Percentiles rank a stretch among this genome's conserved stretches.
These are phyloP conservation scores for Myxozyma mucilagina DNA, from an alignment of 805 yeast genomes.

Conservation along the genomic window DNA sequence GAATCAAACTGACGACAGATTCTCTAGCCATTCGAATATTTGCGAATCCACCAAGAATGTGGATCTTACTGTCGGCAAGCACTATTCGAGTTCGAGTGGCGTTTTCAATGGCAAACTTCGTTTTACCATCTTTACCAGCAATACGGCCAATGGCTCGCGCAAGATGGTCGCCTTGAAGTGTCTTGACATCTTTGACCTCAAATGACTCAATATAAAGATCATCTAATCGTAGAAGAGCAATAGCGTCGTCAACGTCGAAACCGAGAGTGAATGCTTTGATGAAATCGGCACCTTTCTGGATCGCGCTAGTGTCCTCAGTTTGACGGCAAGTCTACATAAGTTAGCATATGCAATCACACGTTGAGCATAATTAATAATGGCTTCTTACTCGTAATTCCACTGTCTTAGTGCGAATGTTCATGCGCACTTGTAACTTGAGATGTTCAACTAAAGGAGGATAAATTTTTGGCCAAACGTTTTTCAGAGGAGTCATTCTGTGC, in stretches of 20 bases:
- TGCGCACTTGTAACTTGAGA: slow-evolving; percentile 89
- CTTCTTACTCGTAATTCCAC: slow-evolving; percentile 58
- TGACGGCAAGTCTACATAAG: slow-evolving; percentile 57
- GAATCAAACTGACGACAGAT: slow-evolving; percentile 87
- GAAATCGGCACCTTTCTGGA: slow-evolving; percentile 98
- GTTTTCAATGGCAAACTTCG: slow-evolving; percentile 97
- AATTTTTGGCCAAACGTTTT: slow-evolving; percentile 86
- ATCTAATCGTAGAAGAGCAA: slow-evolving; percentile 89
- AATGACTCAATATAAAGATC: slow-evolving; percentile 96
- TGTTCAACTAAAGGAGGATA: slow-evolving; percentile 96
- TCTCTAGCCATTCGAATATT: slow-evolving; percentile 99
- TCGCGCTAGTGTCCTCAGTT: slow-evolving; percentile 89
- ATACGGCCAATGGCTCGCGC: slow-evolving; percentile 99
- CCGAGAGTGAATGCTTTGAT: slow-evolving; percentile 94
- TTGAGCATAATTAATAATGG: neutral
- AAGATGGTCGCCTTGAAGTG: slow-evolving; percentile 91
- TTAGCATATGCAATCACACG: slow-evolving; percentile 40
- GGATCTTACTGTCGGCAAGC: slow-evolving; percentile 93
- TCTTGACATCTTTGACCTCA: slow-evolving; percentile 95
- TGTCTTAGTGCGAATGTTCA: slow-evolving; percentile 84
- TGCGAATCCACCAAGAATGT: slow-evolving; percentile 93
- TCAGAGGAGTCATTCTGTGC: slow-evolving; percentile 93
- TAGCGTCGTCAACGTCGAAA: slow-evolving; percentile 95
- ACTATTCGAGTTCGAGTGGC: slow-evolving; percentile 98
- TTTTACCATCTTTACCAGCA: slow-evolving; percentile 99